Base-by-base conservation (phyloP, 495 filamentous ascomycete species). In the Viridothelium virens region DNA sequence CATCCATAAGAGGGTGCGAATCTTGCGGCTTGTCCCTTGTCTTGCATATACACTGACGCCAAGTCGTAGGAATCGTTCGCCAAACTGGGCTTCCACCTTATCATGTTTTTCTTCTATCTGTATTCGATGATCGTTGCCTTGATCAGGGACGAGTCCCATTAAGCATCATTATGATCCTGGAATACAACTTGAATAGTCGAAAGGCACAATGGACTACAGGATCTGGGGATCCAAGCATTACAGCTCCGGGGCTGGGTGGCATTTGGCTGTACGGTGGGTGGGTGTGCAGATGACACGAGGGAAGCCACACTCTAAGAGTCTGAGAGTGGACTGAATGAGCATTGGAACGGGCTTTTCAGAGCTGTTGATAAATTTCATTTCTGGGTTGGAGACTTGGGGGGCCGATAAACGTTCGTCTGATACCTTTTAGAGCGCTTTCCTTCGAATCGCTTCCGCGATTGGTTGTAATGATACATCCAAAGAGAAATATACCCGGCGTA, bases 91-190 rank as follows among this genome's bases (percentile, higher is more conserved):
- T 97, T 99, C 85, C 94, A 97, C 77, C 86, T 99, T 47, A 76
- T 97, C 80, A 95, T 99, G 89, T 99, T 99, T 85, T 99, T 99
- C 85, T 99, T 97, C 86, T 99, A 99, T 80, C 87, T 99, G 36
- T 99, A 97, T 86, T 93, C 86, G 80, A 99, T 99, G 95, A 99
- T 99, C 67, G 94, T 97, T 63, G 93, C 93, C 67, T 82, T 97
- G 64, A 99, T 99, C 83, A 87, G 88, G 72, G 95, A 99, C 76
- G 94, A 98, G 79, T 86, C 90, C 56, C 82, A 92, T 78, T 96
- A 67, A 31, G 31, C 11, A 5, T 11, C 7, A 53, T 53, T 12
- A 5, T 18, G 25, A 18, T 18, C 7, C 3, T 53, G 7, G 25
- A 9, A 18, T 25, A 25, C 25, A 25, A 25, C 25, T 25, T 25